Base-by-base conservation (phyloP, 768 basidiomycete genomes). In the Lactarius evosmus region DNA sequence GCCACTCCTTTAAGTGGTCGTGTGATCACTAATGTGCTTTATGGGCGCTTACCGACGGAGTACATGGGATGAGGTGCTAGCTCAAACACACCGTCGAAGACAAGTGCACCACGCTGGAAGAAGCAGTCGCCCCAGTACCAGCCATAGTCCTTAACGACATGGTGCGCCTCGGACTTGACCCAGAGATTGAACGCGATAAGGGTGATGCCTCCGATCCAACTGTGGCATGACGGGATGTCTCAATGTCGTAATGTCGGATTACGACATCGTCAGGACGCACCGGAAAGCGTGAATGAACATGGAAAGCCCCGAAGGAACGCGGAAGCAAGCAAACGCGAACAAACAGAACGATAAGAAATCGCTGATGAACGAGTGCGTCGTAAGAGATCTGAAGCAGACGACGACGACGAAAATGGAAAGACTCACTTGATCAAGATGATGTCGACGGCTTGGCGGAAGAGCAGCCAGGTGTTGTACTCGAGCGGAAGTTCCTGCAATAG, bases 81-180 rank as follows among this genome's bases (percentile, higher is more conserved):
- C 72, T 98, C 96, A 69, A 98, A 99, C 19, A 99, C 96, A 17
- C 97, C 97, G 73, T 99, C 96, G 71, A 99, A 99, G 2, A 98
- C 89, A 16, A 98, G 81, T 49, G 89, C 87, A 49, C 92, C 92
- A n/a, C 91, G 87, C 74, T 93, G 91, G 79, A 94, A 93, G 77
- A 94, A 94, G 62, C 87, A 87, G 69, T 94, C 92, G 11, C 92
- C 95, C 93, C 93, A 94, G 74, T 95, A 98, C 95, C 94, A 98
- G 17, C 95, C 95, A 69, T 96, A 98, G 71, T 98, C 96, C 70
- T 97, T 98, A 65, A 98, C 95, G 55, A 98, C 93, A 59, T 93
- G 84, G 74, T 99, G 97, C 0, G 97, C 97, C 72, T 98, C 96
- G 2, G 90, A 91, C 74, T 99, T 99, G 66, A 99, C 94, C 95